Evolutionary conservation across 495 filamentous ascomycete species (phyloP).

Genomic region (Daldinia childiae): DNA sequence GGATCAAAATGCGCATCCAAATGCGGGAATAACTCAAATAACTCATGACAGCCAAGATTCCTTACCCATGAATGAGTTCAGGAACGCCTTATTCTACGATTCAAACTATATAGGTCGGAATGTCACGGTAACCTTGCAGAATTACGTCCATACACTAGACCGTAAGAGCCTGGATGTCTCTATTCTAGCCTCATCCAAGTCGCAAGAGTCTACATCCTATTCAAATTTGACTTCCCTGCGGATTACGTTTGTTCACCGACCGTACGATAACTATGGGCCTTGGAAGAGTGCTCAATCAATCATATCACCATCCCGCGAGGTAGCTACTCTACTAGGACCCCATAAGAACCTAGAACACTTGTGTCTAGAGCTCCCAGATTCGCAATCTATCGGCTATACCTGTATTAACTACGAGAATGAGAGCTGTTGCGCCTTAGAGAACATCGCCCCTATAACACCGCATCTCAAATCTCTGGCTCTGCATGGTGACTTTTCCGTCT

Average conservation of each 20-base stretch:
- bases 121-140: background rate
- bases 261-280: background rate
- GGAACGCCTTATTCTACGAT: background rate
- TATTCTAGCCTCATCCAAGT: background rate
- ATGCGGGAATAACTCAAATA: background rate
- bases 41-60: background rate
- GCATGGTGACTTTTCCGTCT: background rate
- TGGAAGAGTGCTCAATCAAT: background rate
- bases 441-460: background rate
- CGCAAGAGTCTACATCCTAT: background rate
- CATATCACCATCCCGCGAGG: background rate
- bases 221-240: background rate
- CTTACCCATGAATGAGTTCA: background rate
- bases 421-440: background rate
- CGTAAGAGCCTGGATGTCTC: background rate
- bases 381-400: background rate
- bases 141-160: background rate
- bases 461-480: background rate
- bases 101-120: background rate
- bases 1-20: background rate
- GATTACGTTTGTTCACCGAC: background rate
- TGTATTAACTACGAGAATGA: background rate
- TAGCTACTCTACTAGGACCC: background rate
- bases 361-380: background rate
- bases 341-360: conserved; percentile 1